These are phyloP conservation scores for Magnolia sinica DNA, from an alignment of 164 flowering plant species.

Conservation along the genomic window DNA sequence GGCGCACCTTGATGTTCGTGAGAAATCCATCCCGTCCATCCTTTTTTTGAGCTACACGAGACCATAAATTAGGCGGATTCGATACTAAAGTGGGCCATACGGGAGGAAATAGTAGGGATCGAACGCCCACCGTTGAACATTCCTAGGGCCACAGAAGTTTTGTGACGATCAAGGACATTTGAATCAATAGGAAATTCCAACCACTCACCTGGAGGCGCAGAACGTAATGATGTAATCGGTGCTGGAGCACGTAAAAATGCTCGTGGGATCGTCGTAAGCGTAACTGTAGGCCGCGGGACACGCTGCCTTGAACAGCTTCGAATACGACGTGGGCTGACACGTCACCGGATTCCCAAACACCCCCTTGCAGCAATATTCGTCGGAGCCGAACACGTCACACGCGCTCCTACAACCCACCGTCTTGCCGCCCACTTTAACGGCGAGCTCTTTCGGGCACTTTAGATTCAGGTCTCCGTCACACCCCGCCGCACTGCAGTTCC, in stretches of 20 bases:
- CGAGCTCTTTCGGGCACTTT: constrained; percentile 70
- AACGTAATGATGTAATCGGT: constrained; percentile 69
- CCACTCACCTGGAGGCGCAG: constrained; percentile 60
- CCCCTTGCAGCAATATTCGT: constrained; percentile 83
- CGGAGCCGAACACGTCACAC: constrained; percentile 78
- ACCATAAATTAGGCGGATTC: too few species aligned
- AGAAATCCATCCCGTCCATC: too few species aligned
- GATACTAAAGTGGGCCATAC: too few species aligned
- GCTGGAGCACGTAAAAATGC: constrained; percentile 70
- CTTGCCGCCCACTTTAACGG: constrained; percentile 43
- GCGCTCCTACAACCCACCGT: constrained; percentile 73
- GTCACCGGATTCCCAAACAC: constrained; percentile 48
- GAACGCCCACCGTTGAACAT: too few species aligned
- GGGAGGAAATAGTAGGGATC: too few species aligned
- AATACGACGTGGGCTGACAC: constrained; percentile 69
- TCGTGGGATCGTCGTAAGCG: constrained; percentile 88
- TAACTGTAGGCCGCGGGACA: constrained; percentile 88
- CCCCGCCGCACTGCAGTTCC: constrained; percentile 73
- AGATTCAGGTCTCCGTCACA: constrained; percentile 62
- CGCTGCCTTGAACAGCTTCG: constrained; percentile 68
- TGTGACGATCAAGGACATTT: neutral
- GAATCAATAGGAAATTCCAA: neutral
- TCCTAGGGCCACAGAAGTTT: too few species aligned
- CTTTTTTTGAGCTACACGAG: too few species aligned
- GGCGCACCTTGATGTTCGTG: too few species aligned